Evolutionary conservation across 768 basidiomycete species (phyloP).

Genomic region (Auriscalpium vulgare): DNA sequence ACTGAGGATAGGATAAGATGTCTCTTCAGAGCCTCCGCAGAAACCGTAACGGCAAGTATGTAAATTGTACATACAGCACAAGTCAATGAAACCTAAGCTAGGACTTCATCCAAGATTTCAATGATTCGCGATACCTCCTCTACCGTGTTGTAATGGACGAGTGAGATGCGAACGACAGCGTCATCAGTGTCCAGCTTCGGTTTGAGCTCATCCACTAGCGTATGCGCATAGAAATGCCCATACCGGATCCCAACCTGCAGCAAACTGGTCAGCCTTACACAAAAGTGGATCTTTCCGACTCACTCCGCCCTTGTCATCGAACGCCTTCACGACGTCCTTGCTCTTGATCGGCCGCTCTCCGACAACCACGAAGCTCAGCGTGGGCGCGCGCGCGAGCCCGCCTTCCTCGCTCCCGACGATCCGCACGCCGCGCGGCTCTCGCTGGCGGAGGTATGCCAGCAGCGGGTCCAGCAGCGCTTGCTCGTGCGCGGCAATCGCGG

Average conservation of each 20-base stretch:
- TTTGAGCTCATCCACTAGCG: constrained; percentile 40
- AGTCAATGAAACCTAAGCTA: constrained; percentile 17
- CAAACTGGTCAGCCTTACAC: not conserved
- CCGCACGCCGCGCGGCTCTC: constrained; percentile 51
- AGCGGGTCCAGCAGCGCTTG: constrained; percentile 46
- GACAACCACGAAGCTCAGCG: constrained; percentile 63
- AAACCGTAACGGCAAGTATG: no score
- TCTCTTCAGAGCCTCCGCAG: no score
- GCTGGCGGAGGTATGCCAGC: constrained; percentile 43
- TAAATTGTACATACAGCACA: no score
- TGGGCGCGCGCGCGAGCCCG: constrained; percentile 46
- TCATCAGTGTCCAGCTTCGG: constrained; percentile 55
- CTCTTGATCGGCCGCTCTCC: constrained; percentile 51
- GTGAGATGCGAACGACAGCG: constrained; percentile 64
- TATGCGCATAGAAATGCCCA: constrained; percentile 75
- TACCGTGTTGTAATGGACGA: constrained; percentile 76
- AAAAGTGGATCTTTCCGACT: constrained; percentile 19
- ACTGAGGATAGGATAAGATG: no score
- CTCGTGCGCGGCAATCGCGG: constrained; percentile 55
- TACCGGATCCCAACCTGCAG: constrained; percentile 67
- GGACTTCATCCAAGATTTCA: constrained; percentile 41
- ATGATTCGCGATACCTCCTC: constrained; percentile 61
- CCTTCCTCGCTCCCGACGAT: constrained; percentile 54
- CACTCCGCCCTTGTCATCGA: constrained; percentile 59
- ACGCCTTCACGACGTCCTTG: constrained; percentile 51